A percentile compares a stretch with the other conserved stretches of the same genome.
Evolutionary conservation across 2,329 filamentous ascomycete species (phyloP).

Genomic region (Phyllosticta citrichinensis): DNA sequence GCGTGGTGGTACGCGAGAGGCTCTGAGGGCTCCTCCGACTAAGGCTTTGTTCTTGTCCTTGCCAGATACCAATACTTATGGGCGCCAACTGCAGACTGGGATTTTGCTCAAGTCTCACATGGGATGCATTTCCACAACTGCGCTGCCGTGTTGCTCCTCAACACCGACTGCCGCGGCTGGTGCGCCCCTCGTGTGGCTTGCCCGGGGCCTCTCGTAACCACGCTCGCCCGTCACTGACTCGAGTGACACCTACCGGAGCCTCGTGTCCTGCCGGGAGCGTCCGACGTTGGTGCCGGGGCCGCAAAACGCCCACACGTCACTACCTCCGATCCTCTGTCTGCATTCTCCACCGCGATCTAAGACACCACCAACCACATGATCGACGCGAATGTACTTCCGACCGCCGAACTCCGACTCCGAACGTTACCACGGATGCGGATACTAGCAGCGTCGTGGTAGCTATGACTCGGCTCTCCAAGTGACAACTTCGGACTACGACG

Average conservation of each 20-base stretch:
- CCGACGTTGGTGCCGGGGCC: background rate
- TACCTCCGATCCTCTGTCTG: background rate
- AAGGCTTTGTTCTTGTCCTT: background rate
- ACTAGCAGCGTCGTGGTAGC: no score
- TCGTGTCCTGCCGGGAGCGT: background rate
- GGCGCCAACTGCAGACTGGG: background rate
- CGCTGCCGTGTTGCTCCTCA: background rate
- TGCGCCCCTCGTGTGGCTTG: background rate
- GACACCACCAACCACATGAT: background rate
- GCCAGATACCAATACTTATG: background rate
- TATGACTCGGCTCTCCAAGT: no score
- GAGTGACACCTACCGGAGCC: background rate
- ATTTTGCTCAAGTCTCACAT: background rate
- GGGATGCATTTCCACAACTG: background rate
- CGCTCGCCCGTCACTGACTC: background rate
- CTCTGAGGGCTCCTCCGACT: background rate
- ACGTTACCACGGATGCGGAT: no score
- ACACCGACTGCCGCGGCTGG: background rate
- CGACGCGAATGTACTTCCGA: background rate
- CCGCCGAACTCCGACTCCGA: background rate
- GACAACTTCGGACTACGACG: no score
- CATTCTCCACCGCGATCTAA: background rate
- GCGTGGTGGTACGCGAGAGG: constrained; percentile 7
- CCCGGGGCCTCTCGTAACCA: background rate
- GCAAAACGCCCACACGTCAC: background rate